Conservation (phyloP, 768 basidiomycete species). For the Kwoniella sp. region DNA sequence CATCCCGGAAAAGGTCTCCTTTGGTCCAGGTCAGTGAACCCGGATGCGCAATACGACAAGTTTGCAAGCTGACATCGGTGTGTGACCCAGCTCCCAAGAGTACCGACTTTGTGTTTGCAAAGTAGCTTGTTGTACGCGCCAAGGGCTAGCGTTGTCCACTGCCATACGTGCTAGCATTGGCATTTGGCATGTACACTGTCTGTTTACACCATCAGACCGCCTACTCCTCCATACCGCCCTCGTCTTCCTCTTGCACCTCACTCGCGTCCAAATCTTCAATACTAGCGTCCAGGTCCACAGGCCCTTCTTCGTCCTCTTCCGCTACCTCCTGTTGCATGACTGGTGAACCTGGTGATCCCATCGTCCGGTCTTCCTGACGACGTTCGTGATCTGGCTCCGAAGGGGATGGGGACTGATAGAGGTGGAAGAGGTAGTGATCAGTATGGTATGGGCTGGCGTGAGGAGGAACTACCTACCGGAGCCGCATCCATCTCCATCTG, state of each 20-base stretch:
- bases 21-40: slow-evolving; percentile 26
- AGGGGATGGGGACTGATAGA: slow-evolving; percentile 34
- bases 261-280: slow-evolving; percentile 31
- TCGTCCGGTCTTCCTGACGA: slow-evolving; percentile 39
- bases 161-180: too few species aligned
- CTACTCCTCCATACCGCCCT: slow-evolving; percentile 24
- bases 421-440: neutral
- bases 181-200: too few species aligned
- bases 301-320: slow-evolving; percentile 16
- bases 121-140: slow-evolving; percentile 5
- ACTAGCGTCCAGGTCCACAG: slow-evolving; percentile 41
- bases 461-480: slow-evolving; percentile 20
- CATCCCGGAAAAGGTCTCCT: slow-evolving; percentile 34
- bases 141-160: too few species aligned
- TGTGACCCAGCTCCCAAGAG: slow-evolving; percentile 30
- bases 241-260: slow-evolving; percentile 16
- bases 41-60: too few species aligned
- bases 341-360: slow-evolving; percentile 3
- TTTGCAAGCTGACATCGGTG: neutral
- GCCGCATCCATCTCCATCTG: slow-evolving; percentile 42
- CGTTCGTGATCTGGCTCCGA: slow-evolving; percentile 37
- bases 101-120: slow-evolving; percentile 42
- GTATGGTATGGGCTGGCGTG: neutral
- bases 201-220: neutral
- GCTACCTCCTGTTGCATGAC: slow-evolving; percentile 6